A percentile compares a stretch with the other conserved stretches of the same genome.
Evolutionary conservation across 2,329 filamentous ascomycete species (phyloP).

Genomic region (Penicillium expansum): DNA sequence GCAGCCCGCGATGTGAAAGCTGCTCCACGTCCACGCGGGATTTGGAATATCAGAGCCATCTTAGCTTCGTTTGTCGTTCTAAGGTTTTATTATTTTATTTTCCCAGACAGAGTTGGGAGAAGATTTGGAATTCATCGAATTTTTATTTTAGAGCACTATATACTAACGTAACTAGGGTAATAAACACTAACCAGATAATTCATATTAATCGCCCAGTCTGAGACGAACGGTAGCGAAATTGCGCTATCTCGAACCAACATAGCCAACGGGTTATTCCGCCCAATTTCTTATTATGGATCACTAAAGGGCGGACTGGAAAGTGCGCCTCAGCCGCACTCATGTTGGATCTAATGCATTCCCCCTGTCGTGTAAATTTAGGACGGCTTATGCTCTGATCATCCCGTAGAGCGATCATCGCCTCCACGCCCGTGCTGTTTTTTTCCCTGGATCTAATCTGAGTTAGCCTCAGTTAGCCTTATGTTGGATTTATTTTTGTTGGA

Average conservation of each 20-base stretch:
- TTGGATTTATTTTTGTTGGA: slow-evolving; percentile 13
- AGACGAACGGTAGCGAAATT: neutral
- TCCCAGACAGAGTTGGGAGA: neutral
- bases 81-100: neutral
- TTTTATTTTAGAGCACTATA: neutral
- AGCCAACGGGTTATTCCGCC: neutral
- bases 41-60: slow-evolving; percentile 8
- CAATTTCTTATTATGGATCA: neutral
- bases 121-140: neutral
- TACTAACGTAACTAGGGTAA: neutral
- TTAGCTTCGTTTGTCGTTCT: neutral
- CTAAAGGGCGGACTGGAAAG: neutral
- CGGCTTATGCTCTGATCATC: slow-evolving; percentile 25
- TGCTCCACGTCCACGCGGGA: slow-evolving; percentile 5
- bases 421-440: slow-evolving; percentile 23
- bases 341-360: slow-evolving; percentile 5
- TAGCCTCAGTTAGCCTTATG: slow-evolving; percentile 12
- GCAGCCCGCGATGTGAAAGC: neutral
- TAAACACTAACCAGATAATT: neutral
- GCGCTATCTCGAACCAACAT: neutral
- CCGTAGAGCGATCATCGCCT: slow-evolving; percentile 23
- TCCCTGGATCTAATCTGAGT: slow-evolving; percentile 21
- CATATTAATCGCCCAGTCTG: neutral
- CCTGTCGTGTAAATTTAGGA: slow-evolving; percentile 21
- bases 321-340: slow-evolving; percentile 15